Evolutionary conservation across 2,329 filamentous ascomycete genomes (phyloP).

Genomic region (Fusarium tanahbumbuense): DNA sequence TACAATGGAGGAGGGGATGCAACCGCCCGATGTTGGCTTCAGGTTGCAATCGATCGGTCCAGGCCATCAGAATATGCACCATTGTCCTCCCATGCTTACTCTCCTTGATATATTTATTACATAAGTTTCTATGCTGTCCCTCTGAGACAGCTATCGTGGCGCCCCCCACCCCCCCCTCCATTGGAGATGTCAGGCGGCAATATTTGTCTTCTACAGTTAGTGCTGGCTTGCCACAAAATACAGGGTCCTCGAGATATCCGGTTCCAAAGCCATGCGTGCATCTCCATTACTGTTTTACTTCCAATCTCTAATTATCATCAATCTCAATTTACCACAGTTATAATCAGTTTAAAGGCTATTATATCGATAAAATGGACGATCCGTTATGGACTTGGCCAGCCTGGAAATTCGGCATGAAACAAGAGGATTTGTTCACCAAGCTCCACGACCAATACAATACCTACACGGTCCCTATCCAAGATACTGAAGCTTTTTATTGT

Average conservation of each 20-base stretch:
- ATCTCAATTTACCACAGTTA: background rate
- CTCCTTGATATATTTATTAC: background rate
- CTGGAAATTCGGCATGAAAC: conserved; percentile 71
- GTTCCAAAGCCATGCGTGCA: background rate
- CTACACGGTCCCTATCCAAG: conserved; percentile 63
- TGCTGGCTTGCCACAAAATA: background rate
- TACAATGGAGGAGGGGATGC: background rate
- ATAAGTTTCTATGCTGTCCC: background rate
- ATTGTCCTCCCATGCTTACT: background rate
- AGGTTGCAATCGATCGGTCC: background rate
- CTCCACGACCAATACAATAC: conserved; percentile 70
- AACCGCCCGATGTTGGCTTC: background rate
- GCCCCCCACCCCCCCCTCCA: background rate
- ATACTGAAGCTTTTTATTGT: conserved; percentile 67
- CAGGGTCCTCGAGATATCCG: background rate
- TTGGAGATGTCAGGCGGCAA: background rate
- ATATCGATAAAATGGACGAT: conserved; percentile 60
- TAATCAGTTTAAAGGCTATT: background rate
- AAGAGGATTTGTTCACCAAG: conserved; percentile 64
- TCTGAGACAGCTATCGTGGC: background rate
- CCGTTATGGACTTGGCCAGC: conserved; percentile 63
- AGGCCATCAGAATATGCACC: background rate
- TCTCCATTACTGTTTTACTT: background rate
- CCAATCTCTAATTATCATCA: background rate
- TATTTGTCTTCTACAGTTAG: background rate